phyloP scores from a whole-genome alignment of 805 yeast genomes.

The Wickerhamiella occidentalis region DNA sequence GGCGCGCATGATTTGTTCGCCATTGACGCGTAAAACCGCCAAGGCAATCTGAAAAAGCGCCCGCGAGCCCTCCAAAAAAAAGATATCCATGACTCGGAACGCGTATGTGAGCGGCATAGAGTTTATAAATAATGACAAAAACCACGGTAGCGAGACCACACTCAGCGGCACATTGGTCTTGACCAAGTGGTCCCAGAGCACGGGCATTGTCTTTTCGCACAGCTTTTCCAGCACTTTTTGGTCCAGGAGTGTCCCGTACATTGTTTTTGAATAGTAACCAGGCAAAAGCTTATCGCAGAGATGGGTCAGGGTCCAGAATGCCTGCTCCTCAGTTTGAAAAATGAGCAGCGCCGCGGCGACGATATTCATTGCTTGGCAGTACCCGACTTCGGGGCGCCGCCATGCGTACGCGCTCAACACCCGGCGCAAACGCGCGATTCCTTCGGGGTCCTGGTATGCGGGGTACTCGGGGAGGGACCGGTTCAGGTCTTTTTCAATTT shows the following conservation, averaged over 20 bases:
- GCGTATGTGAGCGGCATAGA: slow-evolving; percentile 94
- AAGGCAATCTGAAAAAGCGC: slow-evolving; percentile 86
- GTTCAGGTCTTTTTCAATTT: slow-evolving; percentile 89
- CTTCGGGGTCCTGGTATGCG: slow-evolving; percentile 79
- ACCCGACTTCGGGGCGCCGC: slow-evolving; percentile 94
- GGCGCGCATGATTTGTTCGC: slow-evolving; percentile 64
- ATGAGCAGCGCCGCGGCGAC: slow-evolving; percentile 40
- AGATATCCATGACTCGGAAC: slow-evolving; percentile 78
- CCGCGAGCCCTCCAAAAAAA: slow-evolving; percentile 79
- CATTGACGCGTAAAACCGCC: slow-evolving; percentile 80
- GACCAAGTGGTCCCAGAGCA: slow-evolving; percentile 69
- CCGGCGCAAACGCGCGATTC: slow-evolving; percentile 70
- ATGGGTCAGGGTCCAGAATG: slow-evolving; percentile 78
- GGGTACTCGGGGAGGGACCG: slow-evolving; percentile 92
- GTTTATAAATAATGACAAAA: slow-evolving; percentile 73
- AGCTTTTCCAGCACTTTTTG: slow-evolving; percentile 87
- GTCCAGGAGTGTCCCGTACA: slow-evolving; percentile 93
- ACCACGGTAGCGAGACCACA: slow-evolving; percentile 94
- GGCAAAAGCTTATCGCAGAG: slow-evolving; percentile 81
- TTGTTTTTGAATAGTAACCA: slow-evolving; percentile 90
- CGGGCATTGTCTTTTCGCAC: slow-evolving; percentile 81
- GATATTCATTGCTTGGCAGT: slow-evolving; percentile 98
- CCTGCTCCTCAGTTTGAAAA: slow-evolving; percentile 88
- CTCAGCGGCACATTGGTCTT: slow-evolving; percentile 79
- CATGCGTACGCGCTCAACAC: slow-evolving; percentile 91